These are phyloP conservation scores for Plasmodium cynomolgi DNA, from an alignment of 169 alveolate genomes.

Conservation along the genomic window DNA sequence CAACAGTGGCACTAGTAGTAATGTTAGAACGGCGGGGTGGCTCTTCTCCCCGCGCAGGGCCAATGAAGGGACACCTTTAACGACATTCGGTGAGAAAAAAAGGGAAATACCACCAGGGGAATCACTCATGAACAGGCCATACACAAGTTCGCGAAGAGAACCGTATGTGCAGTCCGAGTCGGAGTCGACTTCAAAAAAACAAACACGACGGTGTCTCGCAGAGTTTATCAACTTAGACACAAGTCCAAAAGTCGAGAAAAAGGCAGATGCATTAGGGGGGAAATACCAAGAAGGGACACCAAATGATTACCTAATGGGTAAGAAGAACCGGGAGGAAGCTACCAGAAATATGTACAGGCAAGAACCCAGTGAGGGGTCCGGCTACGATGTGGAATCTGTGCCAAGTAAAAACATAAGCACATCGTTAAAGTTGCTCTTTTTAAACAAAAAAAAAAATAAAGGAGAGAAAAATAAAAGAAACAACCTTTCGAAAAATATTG, in stretches of 20 bases:
- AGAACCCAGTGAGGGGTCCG: not conserved
- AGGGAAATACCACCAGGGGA: not conserved
- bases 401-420: not conserved
- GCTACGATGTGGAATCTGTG: not conserved
- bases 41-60: not conserved
- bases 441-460: not conserved
- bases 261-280: not conserved
- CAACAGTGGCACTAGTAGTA: not conserved
- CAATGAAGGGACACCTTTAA: not conserved
- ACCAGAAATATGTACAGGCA: not conserved
- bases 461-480: not conserved
- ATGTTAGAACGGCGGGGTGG: not conserved
- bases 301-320: not conserved
- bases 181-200: not conserved
- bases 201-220: not conserved
- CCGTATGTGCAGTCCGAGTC: not conserved
- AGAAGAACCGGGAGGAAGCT: not conserved
- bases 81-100: not conserved
- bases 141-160: not conserved
- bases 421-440: not conserved
- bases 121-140: not conserved
- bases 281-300: not conserved
- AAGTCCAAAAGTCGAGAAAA: not conserved
- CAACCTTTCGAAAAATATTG: not conserved
- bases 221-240: slow-evolving; percentile 10